These are phyloP conservation scores for Aspergillus tanneri DNA, from an alignment of 2,329 filamentous ascomycete species.

Conservation along the genomic window DNA sequence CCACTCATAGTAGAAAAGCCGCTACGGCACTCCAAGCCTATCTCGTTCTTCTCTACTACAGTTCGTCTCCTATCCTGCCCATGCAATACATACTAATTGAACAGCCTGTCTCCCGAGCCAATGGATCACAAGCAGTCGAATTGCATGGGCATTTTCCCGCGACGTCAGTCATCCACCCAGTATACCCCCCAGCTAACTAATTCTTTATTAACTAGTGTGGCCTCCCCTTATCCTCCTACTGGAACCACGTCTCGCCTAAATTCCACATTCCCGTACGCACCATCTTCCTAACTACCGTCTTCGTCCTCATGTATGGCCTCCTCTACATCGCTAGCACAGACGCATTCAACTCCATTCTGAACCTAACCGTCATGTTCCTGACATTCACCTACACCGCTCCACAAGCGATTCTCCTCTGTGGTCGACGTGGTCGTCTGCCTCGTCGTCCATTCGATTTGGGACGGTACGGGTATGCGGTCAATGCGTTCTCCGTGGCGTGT, in stretches of 20 bases:
- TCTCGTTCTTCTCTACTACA: constrained; percentile 3
- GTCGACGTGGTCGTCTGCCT: constrained; percentile 28
- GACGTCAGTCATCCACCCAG: constrained; percentile 22
- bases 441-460: constrained; percentile 35
- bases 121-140: constrained; percentile 9
- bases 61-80: not conserved
- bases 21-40: constrained; percentile 2
- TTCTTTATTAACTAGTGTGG: constrained; percentile 8
- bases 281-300: constrained; percentile 44
- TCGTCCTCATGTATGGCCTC: constrained; percentile 45
- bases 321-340: constrained; percentile 34
- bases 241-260: constrained; percentile 15
- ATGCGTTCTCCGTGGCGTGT: constrained; percentile 47
- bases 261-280: constrained; percentile 40
- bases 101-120: constrained; percentile 5
- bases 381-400: constrained; percentile 43
- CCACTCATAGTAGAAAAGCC: constrained; percentile 1
- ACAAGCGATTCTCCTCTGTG: constrained; percentile 45
- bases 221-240: constrained; percentile 17
- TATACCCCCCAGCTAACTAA: constrained; percentile 30
- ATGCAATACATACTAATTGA: not conserved
- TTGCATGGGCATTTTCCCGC: constrained; percentile 10
- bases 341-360: constrained; percentile 44
- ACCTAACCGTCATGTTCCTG: constrained; percentile 36
- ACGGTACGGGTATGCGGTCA: constrained; percentile 34